A percentile compares a stretch with the other conserved stretches of the same genome.
These are phyloP conservation scores for Sonneratia alba DNA, from an alignment of 345 rosid genomes.

Conservation along the genomic window DNA sequence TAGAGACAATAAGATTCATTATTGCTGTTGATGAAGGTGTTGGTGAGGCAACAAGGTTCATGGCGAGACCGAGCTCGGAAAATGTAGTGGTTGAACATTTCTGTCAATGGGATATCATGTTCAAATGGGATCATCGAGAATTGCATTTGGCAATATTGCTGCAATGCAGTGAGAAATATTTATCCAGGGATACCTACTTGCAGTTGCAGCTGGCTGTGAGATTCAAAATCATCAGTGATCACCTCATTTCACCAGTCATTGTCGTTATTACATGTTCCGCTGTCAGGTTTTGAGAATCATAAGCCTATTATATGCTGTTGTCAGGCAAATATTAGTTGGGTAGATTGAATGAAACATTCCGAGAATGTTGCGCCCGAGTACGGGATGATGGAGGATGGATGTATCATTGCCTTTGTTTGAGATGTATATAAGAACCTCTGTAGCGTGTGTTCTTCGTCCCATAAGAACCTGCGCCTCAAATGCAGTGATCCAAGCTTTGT, in stretches of 20 bases:
- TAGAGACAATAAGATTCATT: not conserved
- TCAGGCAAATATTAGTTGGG: not conserved
- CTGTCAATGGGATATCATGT: not conserved
- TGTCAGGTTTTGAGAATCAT: not conserved
- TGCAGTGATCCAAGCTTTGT: too few relatives aligned
- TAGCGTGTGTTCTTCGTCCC: not conserved
- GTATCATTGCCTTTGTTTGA: not conserved
- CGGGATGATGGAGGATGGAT: not conserved
- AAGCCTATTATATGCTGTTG: not conserved
- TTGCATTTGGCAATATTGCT: not conserved
- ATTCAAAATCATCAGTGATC: not conserved
- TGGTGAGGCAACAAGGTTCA: conserved; percentile 84
- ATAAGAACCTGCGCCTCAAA: not conserved
- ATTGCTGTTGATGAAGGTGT: conserved; percentile 38
- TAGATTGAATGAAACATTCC: not conserved
- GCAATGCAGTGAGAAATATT: not conserved
- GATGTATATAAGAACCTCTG: not conserved
- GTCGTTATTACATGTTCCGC: not conserved
- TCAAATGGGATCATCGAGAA: not conserved
- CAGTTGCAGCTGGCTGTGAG: not conserved
- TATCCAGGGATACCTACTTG: not conserved
- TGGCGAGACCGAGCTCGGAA: conserved; percentile 96
- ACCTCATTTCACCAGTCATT: not conserved
- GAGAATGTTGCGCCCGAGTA: not conserved
- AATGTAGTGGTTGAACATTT: conserved; percentile 15